Evolutionary conservation across 257 asterid genomes (phyloP).

Genomic region (Datura wrightii): DNA sequence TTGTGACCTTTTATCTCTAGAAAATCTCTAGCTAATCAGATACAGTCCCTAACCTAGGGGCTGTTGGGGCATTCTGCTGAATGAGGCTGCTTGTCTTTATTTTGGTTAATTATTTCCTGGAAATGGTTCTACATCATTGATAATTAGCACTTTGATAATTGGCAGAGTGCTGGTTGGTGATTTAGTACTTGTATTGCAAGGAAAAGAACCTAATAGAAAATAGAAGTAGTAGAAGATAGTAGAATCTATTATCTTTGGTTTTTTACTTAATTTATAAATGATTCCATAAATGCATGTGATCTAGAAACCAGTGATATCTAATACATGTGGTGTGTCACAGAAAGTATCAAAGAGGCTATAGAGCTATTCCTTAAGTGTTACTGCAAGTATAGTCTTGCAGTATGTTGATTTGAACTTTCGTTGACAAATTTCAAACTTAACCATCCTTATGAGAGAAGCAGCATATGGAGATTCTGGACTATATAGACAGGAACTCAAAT

Average conservation of each 20-base stretch:
- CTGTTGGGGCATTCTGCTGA: slow-evolving; percentile 25
- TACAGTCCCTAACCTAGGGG: slow-evolving; percentile 14
- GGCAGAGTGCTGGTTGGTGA: neutral
- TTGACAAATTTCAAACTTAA: neutral
- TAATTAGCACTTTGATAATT: slow-evolving; percentile 1
- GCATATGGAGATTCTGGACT: neutral
- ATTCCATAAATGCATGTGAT: slow-evolving; percentile 3
- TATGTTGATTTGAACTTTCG: neutral
- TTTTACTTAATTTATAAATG: slow-evolving; percentile 21
- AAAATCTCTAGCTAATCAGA: neutral
- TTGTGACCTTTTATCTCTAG: slow-evolving; percentile 13
- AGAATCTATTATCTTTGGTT: neutral
- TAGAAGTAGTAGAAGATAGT: neutral
- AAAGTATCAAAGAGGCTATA: neutral
- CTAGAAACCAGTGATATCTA: neutral
- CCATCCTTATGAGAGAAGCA: slow-evolving; percentile 13
- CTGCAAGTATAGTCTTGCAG: neutral
- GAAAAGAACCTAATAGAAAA: neutral
- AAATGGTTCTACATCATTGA: neutral
- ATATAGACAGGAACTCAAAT: slow-evolving; percentile 22
- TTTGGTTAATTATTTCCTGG: slow-evolving; percentile 19
- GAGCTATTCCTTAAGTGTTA: neutral
- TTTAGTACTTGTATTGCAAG: neutral
- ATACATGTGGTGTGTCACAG: neutral
- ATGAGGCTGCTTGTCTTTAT: slow-evolving; percentile 14